Conservation (phyloP, 176 grass and related monocot species). For the Bromus sterilis region DNA sequence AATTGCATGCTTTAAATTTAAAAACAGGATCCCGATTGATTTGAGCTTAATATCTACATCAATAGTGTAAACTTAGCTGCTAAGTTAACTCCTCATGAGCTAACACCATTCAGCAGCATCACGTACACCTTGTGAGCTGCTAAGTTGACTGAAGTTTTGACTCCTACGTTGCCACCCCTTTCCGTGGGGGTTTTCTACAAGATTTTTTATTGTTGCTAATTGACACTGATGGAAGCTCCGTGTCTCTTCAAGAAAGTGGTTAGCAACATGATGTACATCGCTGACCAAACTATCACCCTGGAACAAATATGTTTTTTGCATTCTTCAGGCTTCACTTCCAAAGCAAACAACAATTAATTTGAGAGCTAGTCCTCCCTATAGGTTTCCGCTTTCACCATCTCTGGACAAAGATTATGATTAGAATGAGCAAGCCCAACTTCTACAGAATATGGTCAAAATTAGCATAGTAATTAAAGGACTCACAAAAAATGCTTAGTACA, state of each 20-base stretch:
- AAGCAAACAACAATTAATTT: neutral
- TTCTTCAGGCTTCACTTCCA: slow-evolving; percentile 15
- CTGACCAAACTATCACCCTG: slow-evolving; percentile 21
- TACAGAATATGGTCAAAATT: too few species aligned
- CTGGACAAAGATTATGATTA: too few species aligned
- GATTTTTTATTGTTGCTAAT: too few species aligned
- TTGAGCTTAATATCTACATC: neutral
- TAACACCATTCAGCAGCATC: neutral
- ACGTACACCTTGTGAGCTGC: neutral
- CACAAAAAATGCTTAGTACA: too few species aligned
- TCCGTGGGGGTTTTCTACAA: too few species aligned
- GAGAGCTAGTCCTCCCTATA: too few species aligned
- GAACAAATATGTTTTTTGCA: slow-evolving; percentile 18
- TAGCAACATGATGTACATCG: slow-evolving; percentile 35
- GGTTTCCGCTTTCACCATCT: too few species aligned
- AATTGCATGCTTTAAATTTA: neutral
- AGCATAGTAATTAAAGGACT: too few species aligned
- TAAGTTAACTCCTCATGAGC: too few species aligned
- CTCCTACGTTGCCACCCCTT: too few species aligned
- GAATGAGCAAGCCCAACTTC: too few species aligned
- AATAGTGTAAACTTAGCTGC: too few species aligned
- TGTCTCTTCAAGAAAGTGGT: slow-evolving; percentile 8
- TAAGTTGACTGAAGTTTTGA: neutral
- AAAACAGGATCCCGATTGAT: neutral
- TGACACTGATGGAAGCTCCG: neutral